Base-by-base conservation (phyloP, 805 yeast species). In the Nematodospora valgi region DNA sequence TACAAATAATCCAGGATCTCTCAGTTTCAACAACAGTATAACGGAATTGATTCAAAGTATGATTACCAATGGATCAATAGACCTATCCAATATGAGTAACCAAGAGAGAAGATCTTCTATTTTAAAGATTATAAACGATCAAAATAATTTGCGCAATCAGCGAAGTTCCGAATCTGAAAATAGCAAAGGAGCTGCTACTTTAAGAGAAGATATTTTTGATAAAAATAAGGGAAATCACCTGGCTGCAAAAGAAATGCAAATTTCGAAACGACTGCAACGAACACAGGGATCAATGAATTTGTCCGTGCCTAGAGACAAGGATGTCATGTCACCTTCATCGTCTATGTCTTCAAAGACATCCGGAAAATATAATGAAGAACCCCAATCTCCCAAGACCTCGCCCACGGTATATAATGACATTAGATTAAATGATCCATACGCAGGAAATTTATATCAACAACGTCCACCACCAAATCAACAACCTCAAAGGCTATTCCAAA, bases 51-150 rank as follows among this genome's bases (percentile, higher is more conserved):
- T 67, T 17, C 58, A 64, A 14, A 63, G 64, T 6, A 43, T 41
- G 37, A 35, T 41, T 12, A 55, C 57, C 23, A 63, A 57, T 39
- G 68, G 68, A 4, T 58, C 62, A 27, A 54, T 64, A 21, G 70
- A 64, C 38, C 56, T 65, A 18, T 54, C 50, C 38, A 57, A 55
- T 30, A 64, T 64, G 65, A 62, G 60, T 39, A 51, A 56, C 30
- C 64, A 62, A 38, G 67, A 65, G 43, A 53, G 71, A 28, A 45
- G 71, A 37, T 65, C 62, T 36, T 62, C 69, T 3, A 57, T 67
- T 4, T 45, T 65, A 34, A 65, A 64, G 38, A 45, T 57, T 10
- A 49, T 66, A 21, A 63, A 46, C 41, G 70, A 63, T 35, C 65
- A 54, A 38, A 59, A 57, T 26, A 41, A 27, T 25, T 30, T 40